Base-by-base conservation (phyloP, 1,284 basidiomycete genomes). In the Porogramme epimiltina region DNA sequence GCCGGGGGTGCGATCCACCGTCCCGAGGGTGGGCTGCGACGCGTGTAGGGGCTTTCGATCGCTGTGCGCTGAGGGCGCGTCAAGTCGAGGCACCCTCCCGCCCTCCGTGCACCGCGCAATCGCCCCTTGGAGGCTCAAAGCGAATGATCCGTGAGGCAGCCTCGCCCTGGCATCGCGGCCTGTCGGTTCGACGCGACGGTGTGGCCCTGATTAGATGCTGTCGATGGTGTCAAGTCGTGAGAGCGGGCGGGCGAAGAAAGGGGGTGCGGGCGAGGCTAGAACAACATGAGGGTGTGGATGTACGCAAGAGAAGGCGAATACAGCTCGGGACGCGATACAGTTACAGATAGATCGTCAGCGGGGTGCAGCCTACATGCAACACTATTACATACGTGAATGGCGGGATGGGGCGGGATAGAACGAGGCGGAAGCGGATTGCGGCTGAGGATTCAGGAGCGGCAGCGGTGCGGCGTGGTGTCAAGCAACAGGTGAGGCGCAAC, bases 121-220 rank as follows among this genome's bases (percentile, higher is more conserved):
- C 49, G 47, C 50, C 34, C 39, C 24, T 59, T 59, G 57, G 55
- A 59, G 57, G 57, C 56, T 54, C 54, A 59, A 51, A 42, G 10
- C 5, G 34, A 5, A 37, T 54, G 57, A 59, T 59, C 52, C 54
- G 52, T 43, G 47, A 43, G 57, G 54, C 49, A 3, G 39, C 51
- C 57, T 54, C 51, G 57, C 33, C 51, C 44, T 50, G 9, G 34
- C 34, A 16, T 5, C 16, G 34, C 5, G 34, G 28, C 6, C 13
- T 6, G 13, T 6, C 13, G 28, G 28, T 6, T 31, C 28, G 13
- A 31, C 28, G 6, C 8, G 28, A 31, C 28, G 28, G 28, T 31
- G 13, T 37, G 9, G n/a, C 6, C 26, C 40, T 43, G 57, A 55
- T 59, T 53, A 59, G 57, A 56, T 59, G 16, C 9, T n/a, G 34